Base-by-base conservation (phyloP, 225 moss, liverwort and hornwort genomes). In the Bryum argenteum region DNA sequence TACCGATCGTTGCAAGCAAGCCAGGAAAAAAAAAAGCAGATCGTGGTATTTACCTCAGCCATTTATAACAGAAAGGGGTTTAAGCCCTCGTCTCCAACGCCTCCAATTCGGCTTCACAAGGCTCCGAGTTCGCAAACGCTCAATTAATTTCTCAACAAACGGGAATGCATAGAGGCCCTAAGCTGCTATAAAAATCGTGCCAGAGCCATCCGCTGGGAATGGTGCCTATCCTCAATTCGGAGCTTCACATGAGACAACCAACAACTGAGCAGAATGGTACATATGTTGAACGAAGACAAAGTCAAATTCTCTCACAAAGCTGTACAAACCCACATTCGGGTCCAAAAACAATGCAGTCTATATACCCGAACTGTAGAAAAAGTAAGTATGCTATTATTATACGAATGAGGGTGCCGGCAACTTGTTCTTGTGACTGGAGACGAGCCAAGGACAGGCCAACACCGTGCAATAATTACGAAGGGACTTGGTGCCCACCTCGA, bases 31-130 rank as follows among this genome's bases (percentile, higher is more conserved):
- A 19, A 4, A 42, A 66, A 51, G 42, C 3, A 8, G 58, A 62
- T 54, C 16, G 17, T 45, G 53, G 41, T 65, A 26, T 50, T 42
- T 15, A 83, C 83, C 83, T 83, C 79, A 48, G 83, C 71, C 83
- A 83, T 83, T 21, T 61, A 45, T 54, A 21, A 61, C 60, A 43
- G 39, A 14, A 20, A 38, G 51, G 43, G 56, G 20, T 42, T 10
- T 8, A 10, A 42, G 39, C 67, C 1, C 61, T 44, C 78, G 18
- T 40, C 50, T 20, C n/a, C 22, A 13, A 48, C 62, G 23, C 56
- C 40, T 19, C 22, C 58, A 73, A 67, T 17, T 43, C 9, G 75
- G 26, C 73, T 78, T 39, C 26, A 41, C 33, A 33, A 33, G 33
- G 33, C 33, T 33, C 33, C 33, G 4, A 33, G 33, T 33, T 33